Base-by-base conservation (phyloP, 139 green algal genomes). In the Chlorella sorokiniana region DNA sequence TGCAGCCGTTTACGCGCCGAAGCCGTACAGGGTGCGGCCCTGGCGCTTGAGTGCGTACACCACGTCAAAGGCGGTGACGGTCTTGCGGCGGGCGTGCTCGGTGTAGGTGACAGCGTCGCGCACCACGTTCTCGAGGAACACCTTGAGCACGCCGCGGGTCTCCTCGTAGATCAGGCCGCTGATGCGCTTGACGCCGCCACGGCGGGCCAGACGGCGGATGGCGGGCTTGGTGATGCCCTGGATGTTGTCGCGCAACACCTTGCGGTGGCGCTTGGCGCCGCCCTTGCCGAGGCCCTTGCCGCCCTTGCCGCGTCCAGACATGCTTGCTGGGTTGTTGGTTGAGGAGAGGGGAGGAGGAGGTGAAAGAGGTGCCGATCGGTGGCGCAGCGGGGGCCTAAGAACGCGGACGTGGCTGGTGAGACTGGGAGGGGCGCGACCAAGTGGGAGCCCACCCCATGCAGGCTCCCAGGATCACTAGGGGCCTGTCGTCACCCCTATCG, bases 41-140 rank as follows among this genome's bases (percentile, higher is more conserved):
- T 98, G 95, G 79, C 95, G 89, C 93, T 98, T 98, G 84, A 98
- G 92, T 25, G 95, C 94, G 85, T 98, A 98, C 8, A 98, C 95
- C 4, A 98, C 94, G 83, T 98, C 95, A 89, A 98, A 95, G 52
- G 95, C 95, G 51, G 95, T 98, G 52, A 98, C 95, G 31, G 95
- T 98, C 94, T 98, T 98, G 76, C 95, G 90, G 80, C 94, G 90
- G 69, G 95, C 95, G 93, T 98, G 95, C 94, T 99, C 95, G 61
- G 95, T 98, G 93, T 99, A 99, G 86, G 96, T 99, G 40, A 99
- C 96, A n/a, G 95, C 93, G 83, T 98, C 95, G 77, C 95, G 90
- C 85, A 96, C 94, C 41, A 97, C 93, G 85, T 96, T 96, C 90
- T 97, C 93, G 52, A 97, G 91, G 91, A 97, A 97, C 67, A 95